A percentile compares a stretch with the other conserved stretches of the same genome.
Evolutionary conservation across 2,329 filamentous ascomycete species (phyloP).

Genomic region (Mariannaea elegans): DNA sequence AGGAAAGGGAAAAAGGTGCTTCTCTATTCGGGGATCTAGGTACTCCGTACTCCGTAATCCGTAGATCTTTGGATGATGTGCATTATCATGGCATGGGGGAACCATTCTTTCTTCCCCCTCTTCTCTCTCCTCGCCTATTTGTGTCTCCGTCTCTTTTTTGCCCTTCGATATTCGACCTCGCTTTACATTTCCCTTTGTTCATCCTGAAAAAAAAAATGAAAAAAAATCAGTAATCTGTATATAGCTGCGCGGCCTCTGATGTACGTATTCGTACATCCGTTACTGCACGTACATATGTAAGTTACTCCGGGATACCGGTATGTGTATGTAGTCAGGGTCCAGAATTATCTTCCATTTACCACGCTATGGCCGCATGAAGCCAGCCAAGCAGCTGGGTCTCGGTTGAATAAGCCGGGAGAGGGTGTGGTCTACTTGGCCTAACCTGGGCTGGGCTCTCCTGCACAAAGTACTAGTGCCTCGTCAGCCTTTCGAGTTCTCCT

Average conservation of each 20-base stretch:
- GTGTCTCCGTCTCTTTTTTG: background rate
- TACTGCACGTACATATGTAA: no score
- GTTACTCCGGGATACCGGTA: no score
- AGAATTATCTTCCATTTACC: conserved; percentile 20
- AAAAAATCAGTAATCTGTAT: no score
- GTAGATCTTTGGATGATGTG: conserved; percentile 4
- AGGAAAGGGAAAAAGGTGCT: background rate
- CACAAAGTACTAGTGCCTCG: background rate
- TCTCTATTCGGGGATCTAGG: conserved; percentile 2
- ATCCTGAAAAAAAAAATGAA: no score
- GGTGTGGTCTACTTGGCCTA: background rate
- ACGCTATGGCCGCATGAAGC: conserved; percentile 20
- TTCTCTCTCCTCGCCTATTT: background rate
- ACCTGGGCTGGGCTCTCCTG: background rate
- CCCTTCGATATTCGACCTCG: background rate
- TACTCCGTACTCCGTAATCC: background rate
- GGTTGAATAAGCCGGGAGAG: conserved; percentile 2
- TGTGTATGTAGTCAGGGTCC: conserved; percentile 16
- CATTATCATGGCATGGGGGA: background rate
- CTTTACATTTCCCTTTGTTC: no score
- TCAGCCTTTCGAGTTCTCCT: background rate
- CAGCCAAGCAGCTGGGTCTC: conserved; percentile 25
- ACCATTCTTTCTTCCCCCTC: background rate
- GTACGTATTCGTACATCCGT: no score
- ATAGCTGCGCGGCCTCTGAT: no score